Percentiles rank a stretch among this genome's conserved stretches.
These are phyloP conservation scores for Garcia nutans DNA, from an alignment of 345 rosid genomes.

Conservation along the genomic window DNA sequence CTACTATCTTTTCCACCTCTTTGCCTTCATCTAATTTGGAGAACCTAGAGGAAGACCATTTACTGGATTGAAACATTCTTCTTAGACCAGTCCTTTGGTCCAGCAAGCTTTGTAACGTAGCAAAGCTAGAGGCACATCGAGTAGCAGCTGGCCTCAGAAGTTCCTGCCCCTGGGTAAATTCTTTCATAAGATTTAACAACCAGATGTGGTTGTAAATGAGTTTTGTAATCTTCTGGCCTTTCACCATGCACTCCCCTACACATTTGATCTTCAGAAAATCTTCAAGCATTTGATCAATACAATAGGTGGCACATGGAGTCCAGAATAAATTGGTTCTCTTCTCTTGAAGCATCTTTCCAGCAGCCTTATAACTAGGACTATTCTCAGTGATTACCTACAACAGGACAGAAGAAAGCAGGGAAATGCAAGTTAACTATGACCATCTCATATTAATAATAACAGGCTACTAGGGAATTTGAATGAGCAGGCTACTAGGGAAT, in stretches of 20 bases:
- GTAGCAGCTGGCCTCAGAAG: conserved; percentile 45
- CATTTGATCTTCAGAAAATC: conserved; percentile 40
- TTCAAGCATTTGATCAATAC: conserved; percentile 41
- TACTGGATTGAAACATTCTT: conserved; percentile 43
- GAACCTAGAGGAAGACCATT: conserved; percentile 37
- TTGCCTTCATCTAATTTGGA: conserved; percentile 42
- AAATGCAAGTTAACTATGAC: conserved; percentile 3
- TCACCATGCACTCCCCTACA: conserved; percentile 35
- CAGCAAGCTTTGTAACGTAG: conserved; percentile 39
- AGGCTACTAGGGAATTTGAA: conserved; percentile 1
- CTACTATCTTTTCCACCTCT: conserved; percentile 42
- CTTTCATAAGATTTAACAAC: conserved; percentile 43
- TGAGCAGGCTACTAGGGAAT: conserved; percentile 3
- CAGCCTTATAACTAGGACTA: conserved; percentile 37
- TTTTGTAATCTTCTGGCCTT: conserved; percentile 40
- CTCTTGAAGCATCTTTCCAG: conserved; percentile 58
- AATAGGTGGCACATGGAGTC: conserved; percentile 48
- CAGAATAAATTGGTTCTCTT: conserved; percentile 47
- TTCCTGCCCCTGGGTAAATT: conserved; percentile 43
- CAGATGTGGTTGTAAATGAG: conserved; percentile 35
- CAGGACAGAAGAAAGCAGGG: background rate
- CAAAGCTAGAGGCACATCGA: conserved; percentile 35
- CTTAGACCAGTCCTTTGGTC: conserved; percentile 37
- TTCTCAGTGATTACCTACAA: conserved; percentile 45
- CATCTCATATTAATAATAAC: background rate